Evolutionary conservation across 495 filamentous ascomycete species (phyloP), one percentile per base, ranked within the genome.

Genomic region (Daldinia childiae): DNA sequence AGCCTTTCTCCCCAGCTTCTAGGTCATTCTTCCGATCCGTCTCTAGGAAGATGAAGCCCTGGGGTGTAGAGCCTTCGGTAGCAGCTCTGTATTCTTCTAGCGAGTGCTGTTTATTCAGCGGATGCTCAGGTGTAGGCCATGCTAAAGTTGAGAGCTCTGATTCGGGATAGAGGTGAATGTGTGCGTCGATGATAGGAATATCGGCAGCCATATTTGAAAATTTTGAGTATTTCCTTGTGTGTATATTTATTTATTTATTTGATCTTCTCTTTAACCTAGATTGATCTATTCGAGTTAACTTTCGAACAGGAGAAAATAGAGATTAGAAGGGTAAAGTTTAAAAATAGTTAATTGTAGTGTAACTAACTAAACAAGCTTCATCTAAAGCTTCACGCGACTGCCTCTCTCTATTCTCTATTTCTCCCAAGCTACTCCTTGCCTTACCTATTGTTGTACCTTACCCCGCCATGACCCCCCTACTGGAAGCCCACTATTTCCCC

Each of bases 121-220:
- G 87, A 62, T 82, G 77, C 21, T 80, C 80, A 2, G 88, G 81
- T 68, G 86, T 86, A 70, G 74, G 77, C 93, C 92, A 97, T 62
- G 87, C 78, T 48, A 94, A 82, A 27, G 86, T 85, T 54, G 80
- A 66, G 34, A 90, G 77, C 69, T 93, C 90, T 38, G 87, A 85
- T 57, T 81, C 76, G 66, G 91, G 89, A 80, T 87, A 95, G 76
- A 96, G 89, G 80, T 97, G 94, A 79, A 97, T 90, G 82, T 97
- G 94, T 8, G 93, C 90, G 81, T 97, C 94, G 62, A 97, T 84
- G 59, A 94, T 86, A 67, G 77, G 79, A 64, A 80, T 76, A 63
- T 78, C 63, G 65, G 26, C 59, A 12, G 71, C 63, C 65, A 75
- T 73, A 56, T 65, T 74, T 29, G 21, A 29, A 61, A 21, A 66